These are phyloP conservation scores for Arthrinium phaeospermum DNA, from an alignment of 2,329 filamentous ascomycete species.

Conservation along the genomic window DNA sequence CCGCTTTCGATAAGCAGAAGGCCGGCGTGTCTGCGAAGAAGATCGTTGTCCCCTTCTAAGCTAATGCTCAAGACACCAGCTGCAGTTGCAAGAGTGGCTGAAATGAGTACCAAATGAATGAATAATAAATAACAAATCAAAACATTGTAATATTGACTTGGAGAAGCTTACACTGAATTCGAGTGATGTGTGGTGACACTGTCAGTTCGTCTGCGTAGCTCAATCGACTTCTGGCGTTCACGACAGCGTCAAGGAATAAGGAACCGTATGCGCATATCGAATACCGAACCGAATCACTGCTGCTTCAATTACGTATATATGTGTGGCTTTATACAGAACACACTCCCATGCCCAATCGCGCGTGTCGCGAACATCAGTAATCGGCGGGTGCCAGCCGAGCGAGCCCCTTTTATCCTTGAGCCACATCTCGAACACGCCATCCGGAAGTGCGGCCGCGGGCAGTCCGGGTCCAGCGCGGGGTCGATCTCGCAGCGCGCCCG, in stretches of 20 bases:
- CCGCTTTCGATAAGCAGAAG: conserved; percentile 19
- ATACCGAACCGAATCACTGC: not conserved
- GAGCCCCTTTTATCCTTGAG: not conserved
- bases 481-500: not conserved
- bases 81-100: not conserved
- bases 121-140: not conserved
- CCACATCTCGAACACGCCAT: conserved; percentile 1
- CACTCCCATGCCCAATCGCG: not conserved
- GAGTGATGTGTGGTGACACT: not conserved
- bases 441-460: not conserved
- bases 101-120: not conserved
- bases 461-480: not conserved
- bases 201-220: not conserved
- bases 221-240: not conserved
- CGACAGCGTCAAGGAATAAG: too few species aligned
- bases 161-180: not conserved
- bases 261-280: not conserved
- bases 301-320: not conserved
- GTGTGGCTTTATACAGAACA: not conserved
- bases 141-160: not conserved
- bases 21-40: conserved; percentile 20
- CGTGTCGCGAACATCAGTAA: not conserved
- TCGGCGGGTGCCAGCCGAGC: not conserved
- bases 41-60: conserved; percentile 19
- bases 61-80: not conserved